Percentiles rank a stretch among this genome's conserved stretches.
phyloP scores from a whole-genome alignment of 73 alveolate species.

The Tetrahymena elliotti region DNA sequence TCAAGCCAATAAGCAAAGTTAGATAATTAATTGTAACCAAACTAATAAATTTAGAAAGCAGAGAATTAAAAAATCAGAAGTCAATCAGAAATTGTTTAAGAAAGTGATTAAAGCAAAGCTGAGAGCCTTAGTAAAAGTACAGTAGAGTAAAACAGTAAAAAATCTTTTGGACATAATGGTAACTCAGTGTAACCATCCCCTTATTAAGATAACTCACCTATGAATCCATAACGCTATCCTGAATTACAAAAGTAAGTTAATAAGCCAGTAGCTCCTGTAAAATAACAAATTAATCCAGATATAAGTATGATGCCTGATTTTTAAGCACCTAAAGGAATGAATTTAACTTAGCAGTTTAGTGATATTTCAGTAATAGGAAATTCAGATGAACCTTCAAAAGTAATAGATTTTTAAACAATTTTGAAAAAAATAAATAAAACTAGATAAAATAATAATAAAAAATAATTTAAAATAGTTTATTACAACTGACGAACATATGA shows the following conservation, averaged over 20 bases:
- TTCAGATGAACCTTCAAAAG: neutral
- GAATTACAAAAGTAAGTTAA: no score
- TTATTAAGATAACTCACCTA: neutral
- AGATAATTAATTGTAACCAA: no score
- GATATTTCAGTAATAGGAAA: neutral
- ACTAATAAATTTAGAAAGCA: no score
- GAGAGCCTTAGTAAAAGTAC: neutral
- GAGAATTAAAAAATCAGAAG: no score
- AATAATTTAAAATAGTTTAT: neutral
- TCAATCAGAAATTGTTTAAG: neutral
- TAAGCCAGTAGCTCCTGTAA: neutral
- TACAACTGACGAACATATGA: neutral
- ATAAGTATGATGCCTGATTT: neutral
- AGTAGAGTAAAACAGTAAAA: neutral
- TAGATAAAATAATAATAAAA: neutral
- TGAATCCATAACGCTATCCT: no score
- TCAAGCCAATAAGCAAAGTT: no score
- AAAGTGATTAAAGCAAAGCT: neutral
- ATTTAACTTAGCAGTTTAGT: neutral
- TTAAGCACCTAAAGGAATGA: neutral
- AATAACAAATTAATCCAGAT: neutral
- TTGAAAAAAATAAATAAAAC: neutral
- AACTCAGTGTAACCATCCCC: neutral
- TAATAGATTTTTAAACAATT: neutral
- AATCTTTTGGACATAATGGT: neutral